Evolutionary conservation across 176 grass and related monocot species (phyloP).

Genomic region (Cenchrus fungigraminus): DNA sequence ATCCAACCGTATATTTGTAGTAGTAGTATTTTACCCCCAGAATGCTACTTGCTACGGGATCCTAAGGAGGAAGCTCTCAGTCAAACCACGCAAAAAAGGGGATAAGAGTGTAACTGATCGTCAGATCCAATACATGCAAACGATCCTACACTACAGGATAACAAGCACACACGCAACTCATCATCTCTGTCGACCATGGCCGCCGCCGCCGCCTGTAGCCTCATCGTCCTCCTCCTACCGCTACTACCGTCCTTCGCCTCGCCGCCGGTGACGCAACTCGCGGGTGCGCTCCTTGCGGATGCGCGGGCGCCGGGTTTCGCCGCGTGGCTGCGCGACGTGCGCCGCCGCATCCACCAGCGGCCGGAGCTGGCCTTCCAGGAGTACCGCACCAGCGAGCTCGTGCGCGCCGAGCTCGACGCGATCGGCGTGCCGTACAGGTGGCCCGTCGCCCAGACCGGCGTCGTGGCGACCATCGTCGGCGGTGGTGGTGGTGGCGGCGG

Average conservation of each 20-base stretch:
- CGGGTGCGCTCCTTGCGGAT: slow-evolving; percentile 22
- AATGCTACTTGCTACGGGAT: too few species aligned
- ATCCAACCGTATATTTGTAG: too few species aligned
- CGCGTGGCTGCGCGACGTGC: slow-evolving; percentile 41
- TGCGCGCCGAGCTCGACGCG: slow-evolving; percentile 57
- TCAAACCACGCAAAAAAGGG: too few species aligned
- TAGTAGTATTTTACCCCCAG: too few species aligned
- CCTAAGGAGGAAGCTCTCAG: too few species aligned
- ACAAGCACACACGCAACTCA: background rate
- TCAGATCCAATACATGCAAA: too few species aligned
- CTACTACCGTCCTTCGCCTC: background rate
- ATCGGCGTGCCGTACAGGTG: slow-evolving; percentile 52
- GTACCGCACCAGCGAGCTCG: slow-evolving; percentile 51
- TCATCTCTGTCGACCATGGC: background rate
- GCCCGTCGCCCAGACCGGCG: slow-evolving; percentile 55
- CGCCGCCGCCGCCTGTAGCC: background rate
- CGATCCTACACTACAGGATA: too few species aligned
- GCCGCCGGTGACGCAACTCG: background rate
- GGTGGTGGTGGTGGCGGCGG: background rate
- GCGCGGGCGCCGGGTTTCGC: slow-evolving; percentile 45
- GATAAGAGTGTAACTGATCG: too few species aligned
- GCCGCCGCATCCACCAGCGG: slow-evolving; percentile 60
- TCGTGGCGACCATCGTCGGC: slow-evolving; percentile 56
- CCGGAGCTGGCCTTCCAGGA: slow-evolving; percentile 75
- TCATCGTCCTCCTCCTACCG: background rate